Base-by-base conservation (phyloP, 2,329 filamentous ascomycete genomes). In the Aciculosporium take region DNA sequence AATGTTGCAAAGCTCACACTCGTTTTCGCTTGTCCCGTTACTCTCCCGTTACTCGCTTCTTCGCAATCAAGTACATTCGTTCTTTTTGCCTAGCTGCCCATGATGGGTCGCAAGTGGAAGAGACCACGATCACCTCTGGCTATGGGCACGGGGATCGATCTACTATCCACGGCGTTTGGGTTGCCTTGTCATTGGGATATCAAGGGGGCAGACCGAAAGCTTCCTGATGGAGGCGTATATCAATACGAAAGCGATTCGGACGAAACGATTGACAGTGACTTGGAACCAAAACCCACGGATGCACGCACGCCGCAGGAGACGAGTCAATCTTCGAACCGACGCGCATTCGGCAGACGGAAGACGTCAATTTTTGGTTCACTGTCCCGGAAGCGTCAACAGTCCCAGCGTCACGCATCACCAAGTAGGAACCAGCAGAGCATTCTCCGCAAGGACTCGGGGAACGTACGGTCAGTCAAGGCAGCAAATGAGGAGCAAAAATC, bases 81-180 rank as follows among this genome's bases (percentile, higher is more conserved):
- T 5, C 13, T 25, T 23, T 36, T 24, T 10, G 13, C 13, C 23
- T 15, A n/a, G 13, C 20, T 30, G 13, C 9, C 25, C 21, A 44
- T 25, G 33, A 56, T 55, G 53, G 49, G 47, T n/a, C 42, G 43
- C 21, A 45, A 30, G 21, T 40, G 37, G 40, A 45, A 31, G 21
- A 38, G 37, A 21, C 32, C 27, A 15, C 17, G 23, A 9, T 20
- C 38, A 17, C 30, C 32, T n/a, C 4, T 30, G 8, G 21, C 35
- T 25, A 9, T 3, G 13, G 33, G 44, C n/a, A 45, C 45, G 20
- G 45, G 49, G n/a, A 33, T 56, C 21, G 55, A 56, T 39, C 45
- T 56, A 6, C 42, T 57, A 21, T 49, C 51, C 8, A 52, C 53
- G 3, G 44, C 48, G 4, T 56, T 57, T 41, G 54, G 54, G 5